phyloP scores from a whole-genome alignment of 768 basidiomycete genomes.

The Collybia sp. region DNA sequence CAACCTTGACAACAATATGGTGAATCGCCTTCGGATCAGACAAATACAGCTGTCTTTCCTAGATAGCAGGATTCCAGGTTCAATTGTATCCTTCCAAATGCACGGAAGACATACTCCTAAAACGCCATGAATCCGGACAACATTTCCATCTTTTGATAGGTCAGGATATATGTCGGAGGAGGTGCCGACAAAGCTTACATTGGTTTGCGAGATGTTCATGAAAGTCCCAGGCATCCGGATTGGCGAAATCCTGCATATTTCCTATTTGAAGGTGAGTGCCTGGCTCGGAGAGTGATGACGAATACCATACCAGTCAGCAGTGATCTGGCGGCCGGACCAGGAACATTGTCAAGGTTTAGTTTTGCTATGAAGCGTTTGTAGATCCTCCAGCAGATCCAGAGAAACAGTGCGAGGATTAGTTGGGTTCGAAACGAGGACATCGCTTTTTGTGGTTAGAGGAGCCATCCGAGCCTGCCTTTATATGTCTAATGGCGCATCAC shows the following conservation, averaged over 20 bases:
- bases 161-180: not conserved
- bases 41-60: slow-evolving; percentile 21
- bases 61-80: not conserved
- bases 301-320: slow-evolving; percentile 25
- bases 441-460: too few relatives aligned
- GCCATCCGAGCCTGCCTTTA: too few relatives aligned
- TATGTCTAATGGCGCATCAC: too few relatives aligned
- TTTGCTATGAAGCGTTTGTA: slow-evolving; percentile 10
- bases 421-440: too few relatives aligned
- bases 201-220: slow-evolving; percentile 5
- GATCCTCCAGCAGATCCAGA: slow-evolving; percentile 4
- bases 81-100: not conserved
- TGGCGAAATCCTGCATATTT: slow-evolving; percentile 10
- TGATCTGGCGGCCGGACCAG: slow-evolving; percentile 24
- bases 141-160: slow-evolving; percentile 9
- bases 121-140: slow-evolving; percentile 12
- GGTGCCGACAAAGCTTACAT: slow-evolving; percentile 5
- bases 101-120: slow-evolving; percentile 9
- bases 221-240: slow-evolving; percentile 12
- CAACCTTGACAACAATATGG: slow-evolving; percentile 27
- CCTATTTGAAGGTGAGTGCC: slow-evolving; percentile 3
- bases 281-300: too few relatives aligned
- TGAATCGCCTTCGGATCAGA: slow-evolving; percentile 32
- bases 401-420: too few relatives aligned
- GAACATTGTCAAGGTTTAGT: slow-evolving; percentile 25